Base-by-base conservation (phyloP, 1,284 basidiomycete genomes). In the Leccinum insolens region DNA sequence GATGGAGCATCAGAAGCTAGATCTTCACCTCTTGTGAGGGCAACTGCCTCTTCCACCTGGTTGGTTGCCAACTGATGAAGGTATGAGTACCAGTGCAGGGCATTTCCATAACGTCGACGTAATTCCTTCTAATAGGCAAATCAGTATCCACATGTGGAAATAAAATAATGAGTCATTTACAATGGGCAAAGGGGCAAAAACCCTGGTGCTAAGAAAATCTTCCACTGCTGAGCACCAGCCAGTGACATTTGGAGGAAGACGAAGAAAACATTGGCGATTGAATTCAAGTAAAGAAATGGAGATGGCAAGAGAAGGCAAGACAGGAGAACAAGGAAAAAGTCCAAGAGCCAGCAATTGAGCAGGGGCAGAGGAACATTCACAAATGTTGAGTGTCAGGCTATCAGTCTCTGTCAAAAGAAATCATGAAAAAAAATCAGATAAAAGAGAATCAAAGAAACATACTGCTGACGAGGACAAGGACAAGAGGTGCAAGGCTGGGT, bases 211-310 rank as follows among this genome's bases (percentile, higher is more conserved):
- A 14, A 39, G 11, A 4, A 61, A 61, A 14, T 17, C 20, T 39
- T 61, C 60, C n/a, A 61, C 31, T 61, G 34, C 60, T 22, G n/a
- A n/a, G 39, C 34, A 61, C 60, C 60, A 61, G 7, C 60, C 60
- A 61, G 34, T 39, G 11, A 61, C 60, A 39, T 61, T 61, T 1
- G 20, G 60, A 4, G 60, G 8, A 25, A 61, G 60, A 22, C 7
- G n/a, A 22, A 61, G 34, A 8, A 61, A 61, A 2, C 60, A 61
- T 39, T 61, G 15, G 20, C 3, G 11, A 15, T 61, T 61, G 20
- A 61, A 61, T 2, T 61, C 34, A 17, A 61, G 20, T 4, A 61
- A 25, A 0, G 37, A 25, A 61, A 61, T 61, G 11, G 37, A 61
- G 22, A 61, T 22, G 8, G 37, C 60, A 12, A 61, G 37, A 15